Percentiles rank a stretch among this genome's conserved stretches.
These are phyloP conservation scores for Nadsonia commutata DNA, from an alignment of 1,139 yeast species.

Conservation along the genomic window DNA sequence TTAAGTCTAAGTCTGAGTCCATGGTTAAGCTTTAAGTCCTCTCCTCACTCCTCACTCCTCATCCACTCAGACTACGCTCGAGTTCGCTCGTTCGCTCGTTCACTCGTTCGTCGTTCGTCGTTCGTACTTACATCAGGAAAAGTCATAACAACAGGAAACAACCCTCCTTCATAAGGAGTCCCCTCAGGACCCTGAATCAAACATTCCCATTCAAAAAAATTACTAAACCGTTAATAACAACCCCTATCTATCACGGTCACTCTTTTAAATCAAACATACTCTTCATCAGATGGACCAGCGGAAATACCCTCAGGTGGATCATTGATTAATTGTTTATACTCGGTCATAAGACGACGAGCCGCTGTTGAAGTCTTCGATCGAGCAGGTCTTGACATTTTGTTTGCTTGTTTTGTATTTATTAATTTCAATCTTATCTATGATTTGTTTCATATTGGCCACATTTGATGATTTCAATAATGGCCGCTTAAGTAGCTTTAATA, in stretches of 20 bases:
- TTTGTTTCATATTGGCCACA: no score
- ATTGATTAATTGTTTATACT: conserved; percentile 67
- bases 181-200: conserved; percentile 84
- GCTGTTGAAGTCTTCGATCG: conserved; percentile 36
- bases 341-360: conserved; percentile 71
- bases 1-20: no score
- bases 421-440: not conserved
- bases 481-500: no score
- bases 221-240: conserved; percentile 15
- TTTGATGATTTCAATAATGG: no score
- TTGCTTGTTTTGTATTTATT: conserved; percentile 5
- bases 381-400: no score
- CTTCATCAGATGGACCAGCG: conserved; percentile 81
- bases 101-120: no score
- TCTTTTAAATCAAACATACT: no score
- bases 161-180: conserved; percentile 87
- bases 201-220: conserved; percentile 84
- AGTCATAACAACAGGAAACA: conserved; percentile 67
- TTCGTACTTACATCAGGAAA: conserved; percentile 46
- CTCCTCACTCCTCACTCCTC: no score
- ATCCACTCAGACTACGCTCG: no score
- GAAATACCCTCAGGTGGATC: conserved; percentile 93
- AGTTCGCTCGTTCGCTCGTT: no score
- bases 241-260: not conserved
- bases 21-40: no score